Base-by-base conservation (phyloP, 352 stramenopile genomes). In the Elongisporangium senticosum region DNA sequence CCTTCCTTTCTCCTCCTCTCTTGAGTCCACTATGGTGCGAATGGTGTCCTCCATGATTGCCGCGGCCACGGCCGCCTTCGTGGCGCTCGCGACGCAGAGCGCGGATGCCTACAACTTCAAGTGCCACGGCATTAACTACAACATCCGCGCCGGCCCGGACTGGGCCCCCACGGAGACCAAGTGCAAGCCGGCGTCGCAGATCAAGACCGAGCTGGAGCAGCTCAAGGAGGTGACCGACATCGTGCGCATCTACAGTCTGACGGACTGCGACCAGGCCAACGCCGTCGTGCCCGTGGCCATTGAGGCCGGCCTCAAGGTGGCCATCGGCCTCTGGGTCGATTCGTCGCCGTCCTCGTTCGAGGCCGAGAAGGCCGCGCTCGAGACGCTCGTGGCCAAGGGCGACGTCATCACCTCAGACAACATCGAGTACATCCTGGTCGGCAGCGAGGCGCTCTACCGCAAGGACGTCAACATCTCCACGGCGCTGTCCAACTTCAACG, bases 101-200 rank as follows among this genome's bases (percentile, higher is more conserved):
- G 56, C 53, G 14, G 54, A 61, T 19, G 53, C 56, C 43, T 58
- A 65, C 33, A 67, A 51, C 57, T 73, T 81, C 51, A 69, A 71
- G 39, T 64, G 83, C 48, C 72, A 77, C 49, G 81, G 81, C 20
- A 71, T 90, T 64, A 90, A 90, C 68, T 90, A 90, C 67, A 86
- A 86, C 64, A 70, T 71, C 52, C 79, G 79, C 21, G 57, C 69
- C 2, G 75, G 74, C 1, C 64, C 77, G 4, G 75, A 88, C 65
- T 89, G 78, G 75, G 72, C 65, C 19, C 54, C 67, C 13, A 53
- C 49, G 0, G 55, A 60, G 2, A 56, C 81, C 23, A 72, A 67
- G 58, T 91, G 79, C 68, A 89, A 88, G 62, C 67, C 59, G 13
- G 61, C 67, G 2, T 55, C 56, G 0, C 22, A 62, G 48, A 79